A percentile compares a stretch with the other conserved stretches of the same genome.
Evolutionary conservation across 2,329 filamentous ascomycete species (phyloP).

Genomic region (Myriosclerotinia scirpicola): DNA sequence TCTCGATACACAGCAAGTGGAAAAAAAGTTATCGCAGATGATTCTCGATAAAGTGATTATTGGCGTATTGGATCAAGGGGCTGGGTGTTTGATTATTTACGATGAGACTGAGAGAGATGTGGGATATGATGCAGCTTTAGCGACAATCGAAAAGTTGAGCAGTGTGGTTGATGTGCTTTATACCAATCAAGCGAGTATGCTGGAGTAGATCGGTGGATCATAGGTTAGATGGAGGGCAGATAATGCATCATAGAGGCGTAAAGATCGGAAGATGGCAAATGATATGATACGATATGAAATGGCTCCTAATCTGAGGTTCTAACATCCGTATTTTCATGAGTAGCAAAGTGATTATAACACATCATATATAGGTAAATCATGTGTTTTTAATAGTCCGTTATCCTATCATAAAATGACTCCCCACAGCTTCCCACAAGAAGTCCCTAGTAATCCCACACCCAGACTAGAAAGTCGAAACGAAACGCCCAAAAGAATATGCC

Average conservation of each 20-base stretch:
- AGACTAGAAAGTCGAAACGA: not conserved
- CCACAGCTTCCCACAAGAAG: not conserved
- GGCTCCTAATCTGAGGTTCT: not conserved
- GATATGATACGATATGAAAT: constrained; percentile 14
- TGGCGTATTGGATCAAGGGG: constrained; percentile 93
- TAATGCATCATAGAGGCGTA: constrained; percentile 34
- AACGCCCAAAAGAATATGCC: not conserved
- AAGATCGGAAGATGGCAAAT: constrained; percentile 20
- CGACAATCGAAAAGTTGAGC: constrained; percentile 95
- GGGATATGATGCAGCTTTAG: constrained; percentile 88
- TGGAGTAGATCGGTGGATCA: constrained; percentile 63
- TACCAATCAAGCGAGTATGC: constrained; percentile 91
- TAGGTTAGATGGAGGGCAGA: constrained; percentile 22
- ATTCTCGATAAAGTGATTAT: constrained; percentile 99
- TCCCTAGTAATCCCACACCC: not conserved
- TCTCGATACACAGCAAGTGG: constrained; percentile 92
- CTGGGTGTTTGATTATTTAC: constrained; percentile 95
- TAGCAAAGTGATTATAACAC: not conserved
- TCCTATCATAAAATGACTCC: not conserved
- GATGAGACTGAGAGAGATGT: constrained; percentile 93
- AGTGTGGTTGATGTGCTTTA: constrained; percentile 97
- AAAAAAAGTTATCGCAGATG: constrained; percentile 98
- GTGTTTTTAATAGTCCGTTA: not conserved
- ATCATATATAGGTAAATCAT: not conserved
- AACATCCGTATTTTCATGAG: not conserved